These are phyloP conservation scores for Podospora bellae-mahoneyi DNA, from an alignment of 495 filamentous ascomycete genomes.

Conservation along the genomic window DNA sequence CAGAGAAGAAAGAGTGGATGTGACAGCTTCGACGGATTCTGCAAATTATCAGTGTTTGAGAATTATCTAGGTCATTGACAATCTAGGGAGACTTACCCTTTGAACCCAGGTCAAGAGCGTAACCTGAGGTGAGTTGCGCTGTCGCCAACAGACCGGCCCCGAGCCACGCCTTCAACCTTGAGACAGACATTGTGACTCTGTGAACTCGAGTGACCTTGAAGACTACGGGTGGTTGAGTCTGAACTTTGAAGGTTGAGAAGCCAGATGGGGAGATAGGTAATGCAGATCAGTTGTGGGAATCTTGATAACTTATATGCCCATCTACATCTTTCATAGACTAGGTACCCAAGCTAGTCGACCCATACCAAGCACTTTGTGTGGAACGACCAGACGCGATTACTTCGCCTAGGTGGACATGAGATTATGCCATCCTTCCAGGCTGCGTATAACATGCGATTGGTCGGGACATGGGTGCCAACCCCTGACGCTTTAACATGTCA, in stretches of 20 bases:
- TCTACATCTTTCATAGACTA: not conserved
- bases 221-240: not conserved
- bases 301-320: not conserved
- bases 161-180: not conserved
- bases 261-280: not conserved
- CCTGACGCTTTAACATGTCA: not conserved
- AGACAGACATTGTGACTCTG: not conserved
- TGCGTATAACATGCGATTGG: not conserved
- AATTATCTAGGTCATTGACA: not conserved
- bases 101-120: not conserved
- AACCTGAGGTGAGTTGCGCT: not conserved
- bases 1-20: not conserved
- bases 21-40: not conserved
- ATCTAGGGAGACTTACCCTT: not conserved
- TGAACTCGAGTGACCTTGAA: not conserved
- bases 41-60: not conserved
- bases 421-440: not conserved
- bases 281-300: not conserved
- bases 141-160: not conserved
- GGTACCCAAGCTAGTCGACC: not conserved
- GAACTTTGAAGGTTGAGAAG: not conserved
- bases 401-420: not conserved
- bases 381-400: not conserved
- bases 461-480: not conserved
- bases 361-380: not conserved